Evolutionary conservation across 352 stramenopile species (phyloP).

Genomic region (Globisporangium barbulae): DNA sequence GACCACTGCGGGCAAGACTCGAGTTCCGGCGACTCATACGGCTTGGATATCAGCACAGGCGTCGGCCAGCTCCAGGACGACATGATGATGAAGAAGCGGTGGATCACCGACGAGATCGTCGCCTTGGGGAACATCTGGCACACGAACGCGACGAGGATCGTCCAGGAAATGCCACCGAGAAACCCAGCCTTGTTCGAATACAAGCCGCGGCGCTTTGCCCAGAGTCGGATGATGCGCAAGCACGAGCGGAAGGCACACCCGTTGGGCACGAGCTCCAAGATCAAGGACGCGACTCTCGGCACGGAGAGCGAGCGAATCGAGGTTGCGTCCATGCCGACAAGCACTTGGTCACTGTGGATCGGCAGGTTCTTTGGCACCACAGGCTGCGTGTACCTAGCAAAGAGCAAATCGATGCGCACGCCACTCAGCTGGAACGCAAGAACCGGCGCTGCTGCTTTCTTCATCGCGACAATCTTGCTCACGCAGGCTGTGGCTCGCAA

Average conservation of each 20-base stretch:
- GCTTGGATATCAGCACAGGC: slow-evolving; percentile 70
- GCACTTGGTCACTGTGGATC: slow-evolving; percentile 71
- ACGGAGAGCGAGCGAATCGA: slow-evolving; percentile 80
- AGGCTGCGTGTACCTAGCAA: slow-evolving; percentile 63
- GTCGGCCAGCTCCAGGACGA: slow-evolving; percentile 80
- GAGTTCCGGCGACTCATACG: slow-evolving; percentile 37
- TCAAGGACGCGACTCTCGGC: slow-evolving; percentile 70
- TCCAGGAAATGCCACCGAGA: slow-evolving; percentile 81
- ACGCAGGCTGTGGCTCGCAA: slow-evolving; percentile 37
- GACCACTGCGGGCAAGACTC: slow-evolving; percentile 58
- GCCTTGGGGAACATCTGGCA: slow-evolving; percentile 87
- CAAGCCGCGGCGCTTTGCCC: slow-evolving; percentile 68
- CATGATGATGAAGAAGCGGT: slow-evolving; percentile 80
- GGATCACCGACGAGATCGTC: slow-evolving; percentile 61
- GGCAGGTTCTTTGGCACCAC: slow-evolving; percentile 72
- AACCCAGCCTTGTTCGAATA: slow-evolving; percentile 87
- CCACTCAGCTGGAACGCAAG: slow-evolving; percentile 69
- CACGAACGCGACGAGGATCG: slow-evolving; percentile 80
- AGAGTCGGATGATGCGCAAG: slow-evolving; percentile 71
- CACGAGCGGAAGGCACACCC: slow-evolving; percentile 62
- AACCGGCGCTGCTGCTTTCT: slow-evolving; percentile 71
- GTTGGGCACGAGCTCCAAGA: slow-evolving; percentile 81
- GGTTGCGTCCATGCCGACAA: slow-evolving; percentile 65
- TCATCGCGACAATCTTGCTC: slow-evolving; percentile 61
- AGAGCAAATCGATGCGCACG: slow-evolving; percentile 74